These are phyloP conservation scores for Penicillium sp. DNA, from an alignment of 2,329 filamentous ascomycete species.

Conservation along the genomic window DNA sequence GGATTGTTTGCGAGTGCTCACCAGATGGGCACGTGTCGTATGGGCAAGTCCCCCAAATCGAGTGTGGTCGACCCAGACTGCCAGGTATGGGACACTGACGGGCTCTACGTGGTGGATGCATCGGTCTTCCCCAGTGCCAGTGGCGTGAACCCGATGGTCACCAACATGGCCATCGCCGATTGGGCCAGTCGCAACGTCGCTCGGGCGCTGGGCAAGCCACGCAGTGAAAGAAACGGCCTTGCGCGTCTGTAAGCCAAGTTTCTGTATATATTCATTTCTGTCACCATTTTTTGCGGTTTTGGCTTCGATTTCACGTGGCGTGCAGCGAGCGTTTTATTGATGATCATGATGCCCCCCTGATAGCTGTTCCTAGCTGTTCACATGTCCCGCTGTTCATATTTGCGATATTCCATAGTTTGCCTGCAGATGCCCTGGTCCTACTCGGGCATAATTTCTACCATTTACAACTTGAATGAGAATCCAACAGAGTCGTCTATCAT, in stretches of 20 bases:
- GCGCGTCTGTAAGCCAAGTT: constrained; percentile 26
- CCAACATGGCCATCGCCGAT: constrained; percentile 56
- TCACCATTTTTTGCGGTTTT: too few relatives aligned
- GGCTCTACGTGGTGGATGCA: constrained; percentile 54
- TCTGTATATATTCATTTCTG: not conserved
- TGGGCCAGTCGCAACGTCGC: constrained; percentile 49
- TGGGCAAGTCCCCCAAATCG: constrained; percentile 46
- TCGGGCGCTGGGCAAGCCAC: constrained; percentile 29
- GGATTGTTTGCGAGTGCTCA: constrained; percentile 51
- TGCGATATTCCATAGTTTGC: too few relatives aligned
- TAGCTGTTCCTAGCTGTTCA: too few relatives aligned
- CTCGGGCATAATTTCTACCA: too few relatives aligned
- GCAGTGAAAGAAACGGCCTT: constrained; percentile 17
- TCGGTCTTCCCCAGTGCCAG: constrained; percentile 57
- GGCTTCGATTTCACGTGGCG: too few relatives aligned
- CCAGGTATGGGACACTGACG: constrained; percentile 52
- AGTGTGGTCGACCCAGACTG: constrained; percentile 52
- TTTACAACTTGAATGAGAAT: too few relatives aligned
- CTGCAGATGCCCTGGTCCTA: too few relatives aligned
- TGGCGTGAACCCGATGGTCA: constrained; percentile 58
- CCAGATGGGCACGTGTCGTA: constrained; percentile 57
- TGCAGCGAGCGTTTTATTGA: too few relatives aligned
- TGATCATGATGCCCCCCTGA: too few relatives aligned
- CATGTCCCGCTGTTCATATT: too few relatives aligned
- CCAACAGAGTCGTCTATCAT: not conserved